Evolutionary conservation across 345 rosid genomes (phyloP).

Genomic region (Eucalyptus decipiens): DNA sequence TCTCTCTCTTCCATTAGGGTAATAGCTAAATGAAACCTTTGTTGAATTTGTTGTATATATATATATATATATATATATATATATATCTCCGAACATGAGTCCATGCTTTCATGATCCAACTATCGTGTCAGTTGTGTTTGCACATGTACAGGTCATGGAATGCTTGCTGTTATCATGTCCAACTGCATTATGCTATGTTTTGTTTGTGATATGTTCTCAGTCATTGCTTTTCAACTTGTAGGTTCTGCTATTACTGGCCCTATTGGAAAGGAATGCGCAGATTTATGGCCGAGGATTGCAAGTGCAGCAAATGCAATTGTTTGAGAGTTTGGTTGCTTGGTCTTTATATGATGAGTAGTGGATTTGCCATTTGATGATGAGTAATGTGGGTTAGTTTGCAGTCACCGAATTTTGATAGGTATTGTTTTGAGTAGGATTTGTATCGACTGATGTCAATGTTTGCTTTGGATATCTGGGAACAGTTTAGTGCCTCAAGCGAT

Average conservation of each 20-base stretch:
- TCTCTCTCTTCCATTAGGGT: not conserved
- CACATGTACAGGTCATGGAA: not conserved
- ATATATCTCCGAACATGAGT: not conserved
- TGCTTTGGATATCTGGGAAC: not conserved
- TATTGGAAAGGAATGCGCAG: conserved; percentile 81
- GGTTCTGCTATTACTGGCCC: conserved; percentile 88
- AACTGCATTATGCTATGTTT: not conserved
- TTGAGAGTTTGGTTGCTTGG: not conserved
- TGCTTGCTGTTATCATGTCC: not conserved
- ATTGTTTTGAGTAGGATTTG: not conserved
- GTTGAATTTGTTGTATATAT: not conserved
- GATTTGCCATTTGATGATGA: not conserved
- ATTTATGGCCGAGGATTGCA: conserved; percentile 63
- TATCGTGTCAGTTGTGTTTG: not conserved
- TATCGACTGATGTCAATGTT: not conserved
- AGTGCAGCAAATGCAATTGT: conserved; percentile 11
- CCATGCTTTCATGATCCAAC: not conserved
- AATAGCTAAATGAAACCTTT: not conserved
- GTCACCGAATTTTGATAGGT: not conserved
- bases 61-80: too few relatives aligned
- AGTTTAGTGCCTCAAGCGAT: not conserved
- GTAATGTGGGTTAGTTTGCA: not conserved
- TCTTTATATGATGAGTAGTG: not conserved
- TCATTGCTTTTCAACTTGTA: not conserved
- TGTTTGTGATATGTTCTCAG: too few relatives aligned